phyloP scores from a whole-genome alignment of 371 early-diverging fungal genomes.

The Thermomucor indicae-seudaticae region DNA sequence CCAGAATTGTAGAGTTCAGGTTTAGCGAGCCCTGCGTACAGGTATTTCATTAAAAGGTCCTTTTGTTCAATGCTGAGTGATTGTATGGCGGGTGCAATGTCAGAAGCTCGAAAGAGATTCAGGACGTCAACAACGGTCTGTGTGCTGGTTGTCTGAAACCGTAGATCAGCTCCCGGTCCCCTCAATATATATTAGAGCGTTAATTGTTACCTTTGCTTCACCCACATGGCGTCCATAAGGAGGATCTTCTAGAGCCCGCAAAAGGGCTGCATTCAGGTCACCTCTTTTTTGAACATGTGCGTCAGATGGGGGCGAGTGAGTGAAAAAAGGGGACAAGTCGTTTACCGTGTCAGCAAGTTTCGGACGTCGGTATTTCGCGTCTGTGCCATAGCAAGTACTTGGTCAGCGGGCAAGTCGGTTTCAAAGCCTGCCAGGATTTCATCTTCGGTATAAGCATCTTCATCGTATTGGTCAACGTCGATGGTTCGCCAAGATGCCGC shows the following conservation, averaged over 20 bases:
- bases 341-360: slow-evolving; percentile 43
- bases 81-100: slow-evolving; percentile 62
- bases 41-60: slow-evolving; percentile 86
- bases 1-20: slow-evolving; percentile 85
- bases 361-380: slow-evolving; percentile 62
- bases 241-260: slow-evolving; percentile 72
- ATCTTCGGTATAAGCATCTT: slow-evolving; percentile 70
- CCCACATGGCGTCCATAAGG: slow-evolving; percentile 75
- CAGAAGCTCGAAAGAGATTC: slow-evolving; percentile 61
- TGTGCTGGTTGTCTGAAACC: slow-evolving; percentile 58
- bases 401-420: slow-evolving; percentile 36
- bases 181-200: not conserved
- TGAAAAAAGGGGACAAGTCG: not conserved
- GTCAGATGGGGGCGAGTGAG: not conserved
- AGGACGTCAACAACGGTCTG: slow-evolving; percentile 80
- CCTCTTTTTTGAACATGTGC: slow-evolving; percentile 46
- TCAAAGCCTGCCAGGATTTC: slow-evolving; percentile 46
- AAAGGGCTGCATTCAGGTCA: slow-evolving; percentile 62
- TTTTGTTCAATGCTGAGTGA: slow-evolving; percentile 56
- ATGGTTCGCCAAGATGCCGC: slow-evolving; percentile 69
- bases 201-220: slow-evolving; percentile 62
- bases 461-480: slow-evolving; percentile 81
- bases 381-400: slow-evolving; percentile 54
- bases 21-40: slow-evolving; percentile 84
- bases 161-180: not conserved